Evolutionary conservation across 225 moss, liverwort and hornwort species (phyloP).

Genomic region (Sphagnum tenellum): DNA sequence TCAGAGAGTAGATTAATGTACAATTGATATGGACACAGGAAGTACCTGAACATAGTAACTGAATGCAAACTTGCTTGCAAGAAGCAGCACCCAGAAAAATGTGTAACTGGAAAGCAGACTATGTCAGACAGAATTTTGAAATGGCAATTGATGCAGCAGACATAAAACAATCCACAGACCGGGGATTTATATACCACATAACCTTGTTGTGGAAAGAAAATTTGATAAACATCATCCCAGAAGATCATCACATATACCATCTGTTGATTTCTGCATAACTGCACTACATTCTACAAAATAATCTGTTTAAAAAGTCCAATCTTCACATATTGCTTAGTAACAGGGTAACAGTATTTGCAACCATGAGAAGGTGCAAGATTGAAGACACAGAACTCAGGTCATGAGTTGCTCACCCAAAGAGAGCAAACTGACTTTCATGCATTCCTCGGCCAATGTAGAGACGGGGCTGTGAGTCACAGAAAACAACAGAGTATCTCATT

Average conservation of each 20-base stretch:
- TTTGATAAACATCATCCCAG: not conserved
- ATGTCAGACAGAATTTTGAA: too few species aligned
- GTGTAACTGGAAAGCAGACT: slow-evolving; percentile 43
- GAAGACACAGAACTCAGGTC: not conserved
- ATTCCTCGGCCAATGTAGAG: slow-evolving; percentile 93
- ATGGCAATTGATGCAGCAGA: too few species aligned
- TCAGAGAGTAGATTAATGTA: too few species aligned
- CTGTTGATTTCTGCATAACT: too few species aligned
- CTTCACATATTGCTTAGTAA: too few species aligned
- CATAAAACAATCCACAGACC: too few species aligned
- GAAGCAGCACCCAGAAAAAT: slow-evolving; percentile 73
- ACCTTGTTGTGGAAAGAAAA: not conserved
- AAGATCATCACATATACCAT: too few species aligned
- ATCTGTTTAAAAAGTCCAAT: too few species aligned
- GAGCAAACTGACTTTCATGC: slow-evolving; percentile 82
- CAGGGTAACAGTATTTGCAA: too few species aligned
- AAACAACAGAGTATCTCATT: not conserved
- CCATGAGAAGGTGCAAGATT: not conserved
- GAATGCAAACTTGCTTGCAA: slow-evolving; percentile 77
- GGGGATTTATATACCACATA: too few species aligned
- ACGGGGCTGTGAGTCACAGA: slow-evolving; percentile 53
- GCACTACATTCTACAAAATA: too few species aligned
- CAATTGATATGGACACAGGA: too few species aligned
- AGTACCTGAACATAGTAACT: slow-evolving; percentile 85
- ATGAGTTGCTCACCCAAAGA: slow-evolving; percentile 56